Base-by-base conservation (phyloP, 495 filamentous ascomycete species). In the Podospora appendiculata region DNA sequence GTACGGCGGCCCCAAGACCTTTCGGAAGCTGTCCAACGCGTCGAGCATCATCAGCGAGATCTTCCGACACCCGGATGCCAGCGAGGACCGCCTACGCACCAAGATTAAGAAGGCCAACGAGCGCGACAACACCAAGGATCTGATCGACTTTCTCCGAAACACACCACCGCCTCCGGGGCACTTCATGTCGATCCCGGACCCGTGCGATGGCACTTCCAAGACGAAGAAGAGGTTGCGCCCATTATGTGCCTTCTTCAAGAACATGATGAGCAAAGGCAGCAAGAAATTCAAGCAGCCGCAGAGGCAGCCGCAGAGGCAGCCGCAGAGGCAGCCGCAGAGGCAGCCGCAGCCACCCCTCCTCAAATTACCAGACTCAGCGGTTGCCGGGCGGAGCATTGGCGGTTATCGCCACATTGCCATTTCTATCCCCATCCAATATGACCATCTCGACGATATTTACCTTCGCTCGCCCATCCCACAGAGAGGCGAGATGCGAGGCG, bases 391-490 rank as follows among this genome's bases (percentile, higher is more conserved):
- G 19, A 75, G 70, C 0, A 71, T 50, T 0, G 63, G 53, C 2
- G 75, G 76, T 2, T 61, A 71, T 48, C 65, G 69, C 1, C 69
- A 80, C 53, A 77, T 79, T 56, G 75, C 74, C 13, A 79, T 79
- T 41, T 76, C 75, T 18, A 76, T 79, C 14, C 76, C 77, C 0
- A n/a, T 57, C 12, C 59, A 71, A 41, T 50, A 69, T 46, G 61
- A 49, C 2, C 53, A 65, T 34, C 45, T 65, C 1, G 41, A 25
- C 25, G 25, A 25, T 25, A 25, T 25, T 5, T 25, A 25, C 25
- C 25, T 2, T 5, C 25, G 25, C 25, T 5, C 25, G 25, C 25
- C 25, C 25, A 25, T 5, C 25, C 25, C 25, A 25, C 25, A 25
- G 5, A 25, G 25, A 25, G 25, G 25, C 25, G 25, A 25, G 25